Conservation (phyloP, 1,284 basidiomycete species). For the Cryptococcus maquisensis region DNA sequence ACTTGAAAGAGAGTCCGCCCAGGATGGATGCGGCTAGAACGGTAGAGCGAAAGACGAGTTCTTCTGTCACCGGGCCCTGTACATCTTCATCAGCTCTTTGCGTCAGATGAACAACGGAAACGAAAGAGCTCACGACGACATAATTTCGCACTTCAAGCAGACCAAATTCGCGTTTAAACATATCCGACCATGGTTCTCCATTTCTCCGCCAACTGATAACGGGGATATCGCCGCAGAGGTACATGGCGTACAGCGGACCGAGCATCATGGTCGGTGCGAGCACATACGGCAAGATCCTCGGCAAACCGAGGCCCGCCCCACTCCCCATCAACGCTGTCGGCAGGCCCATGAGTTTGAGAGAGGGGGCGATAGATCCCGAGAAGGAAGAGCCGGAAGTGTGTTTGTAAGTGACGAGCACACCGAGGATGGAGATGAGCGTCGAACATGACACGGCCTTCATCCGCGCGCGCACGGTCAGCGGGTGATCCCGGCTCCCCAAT, state of each 20-base stretch:
- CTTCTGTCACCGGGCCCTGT: conserved; percentile 89
- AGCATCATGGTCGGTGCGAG: conserved; percentile 74
- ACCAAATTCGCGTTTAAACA: conserved; percentile 17
- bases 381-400: conserved; percentile 9
- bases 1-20: conserved; percentile 55
- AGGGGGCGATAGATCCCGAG: conserved; percentile 14
- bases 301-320: not conserved
- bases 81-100: not conserved
- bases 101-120: not conserved
- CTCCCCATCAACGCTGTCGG: conserved; percentile 2
- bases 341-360: conserved; percentile 34
- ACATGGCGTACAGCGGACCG: conserved; percentile 71
- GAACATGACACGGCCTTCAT: conserved; percentile 42
- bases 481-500: conserved; percentile 44
- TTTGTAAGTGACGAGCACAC: conserved; percentile 32
- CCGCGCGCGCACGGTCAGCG: conserved; percentile 40
- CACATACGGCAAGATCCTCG: conserved; percentile 55
- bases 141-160: conserved; percentile 63
- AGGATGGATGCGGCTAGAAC: conserved; percentile 70
- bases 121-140: conserved; percentile 58
- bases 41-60: conserved; percentile 84
- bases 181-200: conserved; percentile 7
- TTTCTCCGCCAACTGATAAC: conserved; percentile 1
- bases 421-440: conserved; percentile 31
- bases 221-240: conserved; percentile 59